Percentiles rank a stretch among this genome's conserved stretches.
Evolutionary conservation across 306 rosid genomes (phyloP).

Genomic region (Canavalia ensiformis): DNA sequence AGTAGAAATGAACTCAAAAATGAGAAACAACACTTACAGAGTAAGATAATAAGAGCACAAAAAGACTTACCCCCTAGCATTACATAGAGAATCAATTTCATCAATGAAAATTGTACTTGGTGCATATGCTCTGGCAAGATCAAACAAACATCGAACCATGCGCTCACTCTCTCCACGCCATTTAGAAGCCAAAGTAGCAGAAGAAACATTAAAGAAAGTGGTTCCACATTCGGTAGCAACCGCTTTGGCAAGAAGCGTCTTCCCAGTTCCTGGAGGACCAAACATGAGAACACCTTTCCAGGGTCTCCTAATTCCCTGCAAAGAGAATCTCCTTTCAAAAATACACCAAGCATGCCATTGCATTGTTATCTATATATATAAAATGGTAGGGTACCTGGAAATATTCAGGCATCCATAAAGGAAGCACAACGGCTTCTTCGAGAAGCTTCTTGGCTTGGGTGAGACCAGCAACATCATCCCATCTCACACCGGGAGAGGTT

Average conservation of each 20-base stretch:
- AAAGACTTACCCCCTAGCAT: slow-evolving; percentile 86
- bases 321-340: neutral
- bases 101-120: slow-evolving; percentile 99
- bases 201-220: slow-evolving; percentile 96
- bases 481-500: slow-evolving; percentile 97
- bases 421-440: slow-evolving; percentile 99
- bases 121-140: slow-evolving; percentile 98
- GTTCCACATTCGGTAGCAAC: slow-evolving; percentile 99
- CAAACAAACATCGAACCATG: slow-evolving; percentile 97
- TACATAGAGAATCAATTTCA: slow-evolving; percentile 98
- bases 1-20: slow-evolving; percentile 37
- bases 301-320: slow-evolving; percentile 98
- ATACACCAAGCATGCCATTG: too few relatives aligned
- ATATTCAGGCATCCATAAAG: slow-evolving; percentile 99
- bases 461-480: slow-evolving; percentile 98
- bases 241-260: slow-evolving; percentile 97
- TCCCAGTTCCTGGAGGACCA: slow-evolving; percentile 99
- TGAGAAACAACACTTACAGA: too few relatives aligned
- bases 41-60: slow-evolving; percentile 4
- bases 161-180: slow-evolving; percentile 99
- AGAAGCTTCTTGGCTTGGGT: slow-evolving; percentile 94
- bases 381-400: slow-evolving; percentile 66
- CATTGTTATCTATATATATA: too few relatives aligned
- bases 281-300: slow-evolving; percentile 99
- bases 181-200: slow-evolving; percentile 97